Base-by-base conservation (phyloP, 108 stramenopile species). In the Cyclotella sp. region DNA sequence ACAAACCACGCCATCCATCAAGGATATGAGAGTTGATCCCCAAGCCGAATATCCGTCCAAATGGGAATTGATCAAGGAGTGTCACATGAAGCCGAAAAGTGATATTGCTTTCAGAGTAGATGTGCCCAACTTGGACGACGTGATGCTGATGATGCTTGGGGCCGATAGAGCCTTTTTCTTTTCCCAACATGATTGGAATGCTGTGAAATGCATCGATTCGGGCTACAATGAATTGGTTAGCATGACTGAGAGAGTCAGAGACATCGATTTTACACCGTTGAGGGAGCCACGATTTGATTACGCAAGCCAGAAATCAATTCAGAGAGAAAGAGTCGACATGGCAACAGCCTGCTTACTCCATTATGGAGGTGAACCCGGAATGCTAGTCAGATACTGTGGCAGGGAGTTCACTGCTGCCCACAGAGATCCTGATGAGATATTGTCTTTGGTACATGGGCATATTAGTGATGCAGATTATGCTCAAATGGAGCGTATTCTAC, bases 401-500 rank as follows among this genome's bases (percentile, higher is more conserved):
- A 6, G 34, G 4, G 34, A 34, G 34, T 34, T 5, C 34, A 34
- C 34, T 2, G 34, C 4, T 34, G 34, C 34, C 6, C 4, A 2
- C 34, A 2, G 34, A 6, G 34, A 34, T 6, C 4, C 6, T 6
- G 34, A 5, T 34, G 6, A 6, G 2, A 34, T 34, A 34, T 6
- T 34, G 34, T 6, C 2, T 5, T 34, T 6, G 6, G 6, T 34
- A 2, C 34, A 29, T 1, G 24, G 55, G 0, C 24, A 59, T 40
- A 26, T 59, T 1, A 21, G 19, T 22, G 0, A 59, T 9, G 5
- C 1, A n/a, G 70, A 70, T 24, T 29, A 28, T 0, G 16, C 41
- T 3, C 42, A 70, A 7, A 59, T 70, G 6, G 41, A 21, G 22
- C 57, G 70, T 0, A 70, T 70, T 15, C 40, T 70, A 15, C 42